Percentiles rank a stretch among this genome's conserved stretches.
phyloP scores from a whole-genome alignment of 441 rosid genomes.

The Adansonia grandidieri region DNA sequence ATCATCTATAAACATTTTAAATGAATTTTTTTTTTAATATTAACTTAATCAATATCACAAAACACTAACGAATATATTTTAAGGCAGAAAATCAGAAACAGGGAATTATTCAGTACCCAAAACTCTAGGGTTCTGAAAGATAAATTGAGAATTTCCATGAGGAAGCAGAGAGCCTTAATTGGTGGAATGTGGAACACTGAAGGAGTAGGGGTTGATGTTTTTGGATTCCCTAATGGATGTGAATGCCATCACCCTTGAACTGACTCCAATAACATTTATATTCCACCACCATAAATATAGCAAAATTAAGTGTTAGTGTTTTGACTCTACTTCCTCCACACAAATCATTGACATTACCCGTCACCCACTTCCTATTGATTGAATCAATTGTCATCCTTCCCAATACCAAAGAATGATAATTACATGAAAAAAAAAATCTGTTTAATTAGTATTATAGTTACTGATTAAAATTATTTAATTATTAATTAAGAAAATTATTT shows the following conservation, averaged over 20 bases:
- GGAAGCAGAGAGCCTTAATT: slow-evolving; percentile 39
- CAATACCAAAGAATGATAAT: slow-evolving; percentile 23
- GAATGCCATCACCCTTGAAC: slow-evolving; percentile 44
- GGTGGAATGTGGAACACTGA: slow-evolving; percentile 52
- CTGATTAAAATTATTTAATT: too few species aligned
- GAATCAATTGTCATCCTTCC: slow-evolving; percentile 36
- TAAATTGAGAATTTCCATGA: neutral
- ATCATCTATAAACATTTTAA: too few species aligned
- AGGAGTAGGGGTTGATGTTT: neutral
- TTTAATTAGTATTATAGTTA: too few species aligned
- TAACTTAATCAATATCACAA: too few species aligned
- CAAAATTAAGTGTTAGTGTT: slow-evolving; percentile 35
- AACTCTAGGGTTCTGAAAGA: slow-evolving; percentile 10
- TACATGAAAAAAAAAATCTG: neutral
- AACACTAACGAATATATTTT: too few species aligned
- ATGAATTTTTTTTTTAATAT: too few species aligned
- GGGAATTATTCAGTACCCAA: neutral
- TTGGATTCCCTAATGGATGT: slow-evolving; percentile 35
- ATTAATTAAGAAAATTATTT: too few species aligned
- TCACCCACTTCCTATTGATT: slow-evolving; percentile 45
- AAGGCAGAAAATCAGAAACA: too few species aligned
- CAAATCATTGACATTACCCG: slow-evolving; percentile 40
- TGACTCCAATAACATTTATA: slow-evolving; percentile 36
- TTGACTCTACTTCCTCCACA: slow-evolving; percentile 55
- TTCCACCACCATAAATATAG: slow-evolving; percentile 47